Evolutionary conservation across 768 basidiomycete genomes (phyloP), one percentile per base, ranked within the genome.

Genomic region (Paxillus ammoniavirescens): DNA sequence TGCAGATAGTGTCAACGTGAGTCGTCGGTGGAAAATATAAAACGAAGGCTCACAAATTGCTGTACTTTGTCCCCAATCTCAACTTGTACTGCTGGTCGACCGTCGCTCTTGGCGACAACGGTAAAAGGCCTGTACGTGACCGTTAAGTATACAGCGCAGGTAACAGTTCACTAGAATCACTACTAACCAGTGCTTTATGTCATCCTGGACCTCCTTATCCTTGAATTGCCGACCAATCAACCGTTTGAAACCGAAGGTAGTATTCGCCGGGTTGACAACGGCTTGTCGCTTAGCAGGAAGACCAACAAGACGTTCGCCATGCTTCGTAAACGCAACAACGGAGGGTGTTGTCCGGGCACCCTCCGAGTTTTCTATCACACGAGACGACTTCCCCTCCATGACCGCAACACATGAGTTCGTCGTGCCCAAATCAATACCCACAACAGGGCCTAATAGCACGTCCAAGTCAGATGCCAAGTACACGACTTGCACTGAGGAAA

Each of bases 301-400:
- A 72, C 96, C 96, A 55, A 97, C 88, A 31, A 98, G 81, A 54
- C 96, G 93, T 71, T 99, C 97, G 52, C 93, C 93, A 64, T 98
- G 94, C 73, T 98, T 97, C 51, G 97, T 93, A 81, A 99, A 99
- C 37, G 96, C 96, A 61, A 98, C 93, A 52, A 98, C 93, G 37
- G 97, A 99, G 2, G 97, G 97, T 14, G 97, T 99, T 58, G 97
- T 98, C 61, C 97, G 86, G 53, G 90, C 91, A 78, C 97, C 96
- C 77, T 98, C 96, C 5, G 95, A 78, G 77, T 98, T 98, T 76
- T 98, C 97, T 61, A 99, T 89, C 59, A 98, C 96, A 61, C 91
- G 89, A 47, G 95, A 83, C 35, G 86, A 88, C 77, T 96, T 87
- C 61, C 93, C 95, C 77, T 98, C 95, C 92, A 96, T 97, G 57